Base-by-base conservation (phyloP, 805 yeast genomes). In the Candida piceae region DNA sequence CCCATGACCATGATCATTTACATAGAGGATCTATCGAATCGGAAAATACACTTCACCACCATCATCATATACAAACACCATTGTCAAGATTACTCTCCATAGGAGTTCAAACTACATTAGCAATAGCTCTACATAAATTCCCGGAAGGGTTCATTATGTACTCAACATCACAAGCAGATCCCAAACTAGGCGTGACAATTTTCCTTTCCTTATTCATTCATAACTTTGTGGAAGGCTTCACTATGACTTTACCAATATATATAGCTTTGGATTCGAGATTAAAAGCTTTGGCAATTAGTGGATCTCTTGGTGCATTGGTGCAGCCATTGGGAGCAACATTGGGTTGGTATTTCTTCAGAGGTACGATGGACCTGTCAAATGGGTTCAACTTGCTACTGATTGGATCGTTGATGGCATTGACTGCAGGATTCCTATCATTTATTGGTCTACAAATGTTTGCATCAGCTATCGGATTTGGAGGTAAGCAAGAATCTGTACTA, bases 61-160 rank as follows among this genome's bases (percentile, higher is more conserved):
- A 84, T 52, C 96, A 87, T 57, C 85, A 83, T 51, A 70, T 84
- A 16, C 78, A 76, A 39, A 78, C 95, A 0, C 89, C 93, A 1
- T 63, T 81, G 13, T 80, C 94, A 0, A 71, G 85, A 40, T 62
- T 90, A n/a, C 61, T 90, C 9, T 76, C 95, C 5, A 87, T 90
- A 40, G 97, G 96, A 4, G 58, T 93, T 16, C 97, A 93, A 58
- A 90, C 97, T 0, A 78, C 89, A 6, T 57, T 89, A 34, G 97
- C 95, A 0, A 76, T 90, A 20, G 75, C 94, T 0, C 62, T 93
- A 20, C 98, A 90, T 63, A 89, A 93, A 57, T 69, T 90, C 18
- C 98, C 98, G 0, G 98, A 90, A 61, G 98, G 98, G 0, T 85
- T 90, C 52, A 78, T 90, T 37, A 82, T 94, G 31, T 90, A 76